Percentiles rank a stretch among this genome's conserved stretches.
These are phyloP conservation scores for Rhodotorula diobovata DNA, from an alignment of 768 basidiomycete genomes.

Conservation along the genomic window DNA sequence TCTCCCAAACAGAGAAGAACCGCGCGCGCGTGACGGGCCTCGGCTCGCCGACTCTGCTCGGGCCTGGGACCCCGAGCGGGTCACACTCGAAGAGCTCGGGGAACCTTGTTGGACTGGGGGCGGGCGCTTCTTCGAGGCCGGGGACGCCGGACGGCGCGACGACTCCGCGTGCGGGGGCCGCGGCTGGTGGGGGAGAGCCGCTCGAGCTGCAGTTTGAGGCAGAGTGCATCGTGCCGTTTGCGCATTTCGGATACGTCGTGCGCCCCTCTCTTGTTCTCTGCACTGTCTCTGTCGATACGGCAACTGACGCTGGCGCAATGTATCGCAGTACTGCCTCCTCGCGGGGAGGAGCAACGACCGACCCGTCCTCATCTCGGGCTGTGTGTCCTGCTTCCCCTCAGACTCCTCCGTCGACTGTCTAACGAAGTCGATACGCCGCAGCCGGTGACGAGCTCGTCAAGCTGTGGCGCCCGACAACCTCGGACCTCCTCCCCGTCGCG, in stretches of 20 bases:
- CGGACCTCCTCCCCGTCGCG: constrained; percentile 9
- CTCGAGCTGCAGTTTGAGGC: constrained; percentile 32
- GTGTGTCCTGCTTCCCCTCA: background rate
- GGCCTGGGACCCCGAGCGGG: no score
- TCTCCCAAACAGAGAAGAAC: constrained; percentile 26
- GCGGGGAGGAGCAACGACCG: constrained; percentile 51
- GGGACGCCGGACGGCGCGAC: background rate
- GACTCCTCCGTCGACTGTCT: background rate
- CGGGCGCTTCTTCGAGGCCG: background rate
- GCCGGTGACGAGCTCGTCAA: constrained; percentile 86
- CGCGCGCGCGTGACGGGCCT: constrained; percentile 10
- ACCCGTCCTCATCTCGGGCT: constrained; percentile 44
- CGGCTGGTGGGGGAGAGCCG: background rate
- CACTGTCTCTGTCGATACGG: background rate
- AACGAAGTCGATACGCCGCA: background rate
- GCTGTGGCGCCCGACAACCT: constrained; percentile 49
- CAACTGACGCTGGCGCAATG: constrained; percentile 54
- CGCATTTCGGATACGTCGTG: constrained; percentile 83
- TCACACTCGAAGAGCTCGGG: background rate
- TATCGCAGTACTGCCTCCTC: constrained; percentile 55
- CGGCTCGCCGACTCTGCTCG: no score
- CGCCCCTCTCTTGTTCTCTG: background rate
- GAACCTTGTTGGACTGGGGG: background rate
- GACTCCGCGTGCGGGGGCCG: background rate
- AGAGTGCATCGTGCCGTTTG: constrained; percentile 71